Conservation (phyloP, 768 basidiomycete genomes). For the Boletellus sp. region DNA sequence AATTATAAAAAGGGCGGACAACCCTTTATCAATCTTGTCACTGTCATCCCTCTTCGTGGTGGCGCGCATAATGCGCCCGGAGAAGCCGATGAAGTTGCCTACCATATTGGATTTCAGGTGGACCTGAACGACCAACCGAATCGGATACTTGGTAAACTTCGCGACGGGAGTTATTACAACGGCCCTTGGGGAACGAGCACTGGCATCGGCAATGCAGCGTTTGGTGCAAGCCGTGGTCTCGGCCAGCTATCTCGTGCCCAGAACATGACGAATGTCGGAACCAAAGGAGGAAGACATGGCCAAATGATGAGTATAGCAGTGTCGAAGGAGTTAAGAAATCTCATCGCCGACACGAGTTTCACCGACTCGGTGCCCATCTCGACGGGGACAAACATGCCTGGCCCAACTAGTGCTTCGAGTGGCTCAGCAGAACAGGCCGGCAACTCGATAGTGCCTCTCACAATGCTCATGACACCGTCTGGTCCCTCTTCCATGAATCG, state of each 20-base stretch:
- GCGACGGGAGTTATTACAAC: constrained; percentile 70
- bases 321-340: constrained; percentile 49
- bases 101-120: constrained; percentile 94
- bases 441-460: constrained; percentile 16
- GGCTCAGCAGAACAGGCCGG: constrained; percentile 9
- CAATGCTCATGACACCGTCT: constrained; percentile 14
- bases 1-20: constrained; percentile 85
- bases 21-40: constrained; percentile 90
- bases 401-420: constrained; percentile 19
- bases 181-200: constrained; percentile 15
- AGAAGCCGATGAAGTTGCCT: constrained; percentile 70
- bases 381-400: constrained; percentile 35
- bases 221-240: not conserved
- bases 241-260: constrained; percentile 15
- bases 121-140: constrained; percentile 86
- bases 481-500: constrained; percentile 19
- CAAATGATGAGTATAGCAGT: constrained; percentile 36
- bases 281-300: constrained; percentile 23
- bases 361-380: constrained; percentile 45
- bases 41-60: constrained; percentile 81
- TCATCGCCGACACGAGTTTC: constrained; percentile 48
- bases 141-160: constrained; percentile 73
- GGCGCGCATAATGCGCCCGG: constrained; percentile 44
- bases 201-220: not conserved
- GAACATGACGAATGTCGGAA: constrained; percentile 17